Evolutionary conservation across 2,329 filamentous ascomycete species (phyloP).

Genomic region (Cercospora citrullina): DNA sequence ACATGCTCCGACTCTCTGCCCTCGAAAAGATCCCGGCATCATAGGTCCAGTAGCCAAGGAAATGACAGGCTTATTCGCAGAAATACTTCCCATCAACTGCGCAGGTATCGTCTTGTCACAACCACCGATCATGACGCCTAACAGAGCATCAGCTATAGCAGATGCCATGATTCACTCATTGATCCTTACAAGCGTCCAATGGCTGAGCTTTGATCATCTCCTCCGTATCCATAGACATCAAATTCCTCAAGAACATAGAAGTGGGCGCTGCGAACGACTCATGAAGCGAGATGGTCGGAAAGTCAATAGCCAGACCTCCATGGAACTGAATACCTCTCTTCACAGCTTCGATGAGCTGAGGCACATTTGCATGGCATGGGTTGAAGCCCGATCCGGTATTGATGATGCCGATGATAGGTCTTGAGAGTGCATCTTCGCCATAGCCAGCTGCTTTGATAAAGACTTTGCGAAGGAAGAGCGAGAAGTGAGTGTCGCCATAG

Average conservation of each 20-base stretch:
- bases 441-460: constrained; percentile 78
- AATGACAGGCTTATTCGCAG: constrained; percentile 69
- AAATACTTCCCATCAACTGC: constrained; percentile 74
- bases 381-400: constrained; percentile 74
- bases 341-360: constrained; percentile 68
- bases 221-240: constrained; percentile 80
- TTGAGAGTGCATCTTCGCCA: constrained; percentile 67
- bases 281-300: constrained; percentile 71
- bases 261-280: constrained; percentile 70
- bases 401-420: constrained; percentile 72
- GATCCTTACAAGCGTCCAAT: constrained; percentile 57
- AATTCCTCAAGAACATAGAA: constrained; percentile 71
- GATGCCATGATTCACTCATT: no score
- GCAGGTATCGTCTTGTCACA: constrained; percentile 75
- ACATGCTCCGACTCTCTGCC: constrained; percentile 67
- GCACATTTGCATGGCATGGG: constrained; percentile 71
- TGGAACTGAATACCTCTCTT: constrained; percentile 67
- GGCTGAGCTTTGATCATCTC: constrained; percentile 75
- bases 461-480: constrained; percentile 70
- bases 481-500: constrained; percentile 74
- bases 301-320: constrained; percentile 69
- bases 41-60: constrained; percentile 72
- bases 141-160: not conserved
- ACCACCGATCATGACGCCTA: constrained; percentile 47
- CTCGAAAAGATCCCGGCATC: constrained; percentile 69